These are phyloP conservation scores for Crithidia expoeki DNA, from an alignment of 208 protist species.

Conservation along the genomic window DNA sequence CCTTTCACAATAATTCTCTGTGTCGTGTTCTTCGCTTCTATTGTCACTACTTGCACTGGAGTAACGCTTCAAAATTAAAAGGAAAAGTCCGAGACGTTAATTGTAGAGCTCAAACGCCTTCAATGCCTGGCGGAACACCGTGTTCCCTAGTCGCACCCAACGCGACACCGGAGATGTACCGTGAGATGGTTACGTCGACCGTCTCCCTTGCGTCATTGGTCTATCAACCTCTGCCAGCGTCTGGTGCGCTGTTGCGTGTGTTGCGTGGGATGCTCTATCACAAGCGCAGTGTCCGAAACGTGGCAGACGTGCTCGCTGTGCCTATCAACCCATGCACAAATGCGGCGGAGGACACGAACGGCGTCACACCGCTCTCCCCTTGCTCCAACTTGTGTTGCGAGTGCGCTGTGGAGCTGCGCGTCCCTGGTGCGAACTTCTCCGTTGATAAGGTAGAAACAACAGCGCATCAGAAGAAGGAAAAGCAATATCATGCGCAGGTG, in stretches of 20 bases:
- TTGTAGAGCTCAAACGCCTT: neutral
- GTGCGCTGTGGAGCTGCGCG: conserved; percentile 1
- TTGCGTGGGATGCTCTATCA: conserved; percentile 60
- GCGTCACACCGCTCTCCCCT: neutral
- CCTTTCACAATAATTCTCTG: no score
- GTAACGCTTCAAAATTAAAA: no score
- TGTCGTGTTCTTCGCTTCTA: no score
- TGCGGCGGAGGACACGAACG: neutral
- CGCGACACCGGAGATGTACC: conserved; percentile 23
- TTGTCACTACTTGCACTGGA: no score
- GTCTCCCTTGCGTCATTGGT: conserved; percentile 45
- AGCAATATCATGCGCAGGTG: no score
- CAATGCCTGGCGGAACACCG: neutral
- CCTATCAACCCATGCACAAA: neutral
- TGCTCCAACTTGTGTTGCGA: neutral
- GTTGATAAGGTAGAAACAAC: neutral
- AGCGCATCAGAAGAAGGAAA: neutral
- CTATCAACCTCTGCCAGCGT: conserved; percentile 39
- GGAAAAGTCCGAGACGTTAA: no score
- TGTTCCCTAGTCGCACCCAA: neutral
- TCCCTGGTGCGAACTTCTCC: neutral
- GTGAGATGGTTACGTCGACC: conserved; percentile 23
- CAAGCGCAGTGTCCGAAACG: conserved; percentile 69
- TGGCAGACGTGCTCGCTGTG: conserved; percentile 35
- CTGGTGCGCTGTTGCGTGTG: conserved; percentile 50